Conservation (phyloP, 768 basidiomycete genomes). For the Myochromella boudieri region DNA sequence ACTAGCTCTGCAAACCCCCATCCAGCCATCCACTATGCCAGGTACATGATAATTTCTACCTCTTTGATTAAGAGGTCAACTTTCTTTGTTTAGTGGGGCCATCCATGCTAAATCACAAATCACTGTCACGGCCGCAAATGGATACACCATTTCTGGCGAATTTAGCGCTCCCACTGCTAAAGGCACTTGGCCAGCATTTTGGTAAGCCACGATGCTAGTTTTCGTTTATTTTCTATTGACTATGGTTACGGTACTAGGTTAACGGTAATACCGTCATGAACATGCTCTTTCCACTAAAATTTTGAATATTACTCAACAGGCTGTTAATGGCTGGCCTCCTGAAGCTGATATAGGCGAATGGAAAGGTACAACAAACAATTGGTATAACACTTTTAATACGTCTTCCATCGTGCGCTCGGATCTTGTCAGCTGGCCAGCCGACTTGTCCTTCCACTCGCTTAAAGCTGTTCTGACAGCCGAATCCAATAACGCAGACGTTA, state of each 20-base stretch:
- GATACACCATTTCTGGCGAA: slow-evolving; percentile 41
- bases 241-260: slow-evolving; percentile 21
- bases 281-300: neutral
- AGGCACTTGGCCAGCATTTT: slow-evolving; percentile 48
- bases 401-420: slow-evolving; percentile 39
- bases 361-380: slow-evolving; percentile 44
- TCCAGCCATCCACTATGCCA: slow-evolving; percentile 43
- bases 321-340: slow-evolving; percentile 43
- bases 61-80: neutral
- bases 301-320: slow-evolving; percentile 18
- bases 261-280: slow-evolving; percentile 21
- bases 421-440: slow-evolving; percentile 40
- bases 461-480: slow-evolving; percentile 41
- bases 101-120: slow-evolving; percentile 42
- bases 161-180: slow-evolving; percentile 39
- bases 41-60: slow-evolving; percentile 19
- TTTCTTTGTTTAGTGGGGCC: slow-evolving; percentile 27
- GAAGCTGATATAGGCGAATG: slow-evolving; percentile 45
- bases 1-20: slow-evolving; percentile 40
- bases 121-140: slow-evolving; percentile 34
- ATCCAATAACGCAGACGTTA: slow-evolving; percentile 35
- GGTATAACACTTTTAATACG: slow-evolving; percentile 47
- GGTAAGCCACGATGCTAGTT: slow-evolving; percentile 21
- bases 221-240: neutral
- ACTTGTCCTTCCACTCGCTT: slow-evolving; percentile 41